Conservation (phyloP, 371 early-diverging fungal species). For the Mortierella sp. region DNA sequence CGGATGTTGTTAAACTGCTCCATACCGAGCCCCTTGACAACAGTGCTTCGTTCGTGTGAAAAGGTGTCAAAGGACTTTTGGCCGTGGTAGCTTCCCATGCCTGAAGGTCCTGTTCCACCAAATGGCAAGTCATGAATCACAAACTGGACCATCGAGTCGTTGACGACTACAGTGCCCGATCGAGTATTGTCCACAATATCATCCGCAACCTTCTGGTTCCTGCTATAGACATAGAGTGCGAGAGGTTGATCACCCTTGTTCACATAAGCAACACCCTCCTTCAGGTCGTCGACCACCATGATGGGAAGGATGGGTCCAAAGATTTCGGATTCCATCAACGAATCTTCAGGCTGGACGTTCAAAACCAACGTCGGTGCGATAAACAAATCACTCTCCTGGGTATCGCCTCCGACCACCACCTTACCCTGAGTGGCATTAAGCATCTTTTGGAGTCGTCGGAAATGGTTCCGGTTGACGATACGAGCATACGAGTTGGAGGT, state of each 20-base stretch:
- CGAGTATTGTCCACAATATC: constrained; percentile 61
- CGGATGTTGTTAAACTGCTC: constrained; percentile 24
- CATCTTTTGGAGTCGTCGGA: constrained; percentile 67
- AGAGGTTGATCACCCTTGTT: constrained; percentile 73
- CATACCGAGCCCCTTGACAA: constrained; percentile 43
- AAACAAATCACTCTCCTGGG: constrained; percentile 65
- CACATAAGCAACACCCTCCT: constrained; percentile 77
- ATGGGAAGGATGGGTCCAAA: constrained; percentile 93
- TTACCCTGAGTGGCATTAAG: constrained; percentile 64
- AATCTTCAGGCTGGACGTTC: constrained; percentile 56
- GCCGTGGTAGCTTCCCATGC: constrained; percentile 91
- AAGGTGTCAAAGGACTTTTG: constrained; percentile 77
- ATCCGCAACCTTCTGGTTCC: constrained; percentile 42
- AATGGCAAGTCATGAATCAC: constrained; percentile 75
- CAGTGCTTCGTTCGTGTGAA: constrained; percentile 70
- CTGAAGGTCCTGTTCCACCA: constrained; percentile 93
- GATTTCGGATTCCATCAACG: constrained; percentile 78
- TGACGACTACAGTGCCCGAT: constrained; percentile 82
- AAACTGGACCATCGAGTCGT: constrained; percentile 82
- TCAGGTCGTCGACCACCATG: constrained; percentile 71
- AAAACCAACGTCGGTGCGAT: constrained; percentile 75
- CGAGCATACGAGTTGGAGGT: constrained; percentile 68
- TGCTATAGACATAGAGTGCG: constrained; percentile 71
- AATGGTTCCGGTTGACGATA: constrained; percentile 78
- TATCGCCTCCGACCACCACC: constrained; percentile 65